Evolutionary conservation across 2,329 filamentous ascomycete species (phyloP), one percentile per base, ranked within the genome.

Genomic region (Orbilia javanica): DNA sequence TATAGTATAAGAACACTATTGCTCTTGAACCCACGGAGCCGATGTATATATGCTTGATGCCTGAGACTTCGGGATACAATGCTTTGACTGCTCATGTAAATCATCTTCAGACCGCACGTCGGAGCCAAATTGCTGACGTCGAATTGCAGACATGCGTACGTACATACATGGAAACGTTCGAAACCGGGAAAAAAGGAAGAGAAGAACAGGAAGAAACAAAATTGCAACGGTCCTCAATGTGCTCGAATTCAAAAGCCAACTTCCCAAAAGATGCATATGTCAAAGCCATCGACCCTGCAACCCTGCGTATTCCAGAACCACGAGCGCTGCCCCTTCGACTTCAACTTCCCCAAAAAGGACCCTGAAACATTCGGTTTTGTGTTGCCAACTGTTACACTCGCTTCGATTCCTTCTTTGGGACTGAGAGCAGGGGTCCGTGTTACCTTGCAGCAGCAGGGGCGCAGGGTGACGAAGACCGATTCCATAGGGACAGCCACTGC

Each of bases 381-480:
- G 55, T 60, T 60, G 55, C 55, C 20, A 25, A 27, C 34, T 60
- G 55, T 60, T 60, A 60, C 55, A 39, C 55, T 42, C 55, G 34
- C 34, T 60, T 60, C 20, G 8, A 13, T 20, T 60, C 7, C 55
- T 34, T 13, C 7, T 42, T 60, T 18, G 10, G 34, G 34, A 3
- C 27, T 42, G n/a, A 20, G 55, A 60, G 10, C 15, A 10, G n/a
- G 11, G 52, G 52, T 34, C n/a, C 36, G 52, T 52, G 25, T 53
- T 31, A 31, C 27, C 52, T 29, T 18, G 10, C 4, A 27, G 11
- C 10, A 36, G 29, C n/a, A 39, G 18, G 20, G 55, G 55, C 34
- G 31, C 55, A 60, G 52, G 52, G 11, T 36, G 11, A 27, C 22
- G 55, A 25, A 20, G n/a, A n/a, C 8, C 11, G n/a, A 34, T 57